Percentiles rank a stretch among this genome's conserved stretches.
These are phyloP conservation scores for Macrotyloma uniflorum DNA, from an alignment of 306 rosid species.

Conservation along the genomic window DNA sequence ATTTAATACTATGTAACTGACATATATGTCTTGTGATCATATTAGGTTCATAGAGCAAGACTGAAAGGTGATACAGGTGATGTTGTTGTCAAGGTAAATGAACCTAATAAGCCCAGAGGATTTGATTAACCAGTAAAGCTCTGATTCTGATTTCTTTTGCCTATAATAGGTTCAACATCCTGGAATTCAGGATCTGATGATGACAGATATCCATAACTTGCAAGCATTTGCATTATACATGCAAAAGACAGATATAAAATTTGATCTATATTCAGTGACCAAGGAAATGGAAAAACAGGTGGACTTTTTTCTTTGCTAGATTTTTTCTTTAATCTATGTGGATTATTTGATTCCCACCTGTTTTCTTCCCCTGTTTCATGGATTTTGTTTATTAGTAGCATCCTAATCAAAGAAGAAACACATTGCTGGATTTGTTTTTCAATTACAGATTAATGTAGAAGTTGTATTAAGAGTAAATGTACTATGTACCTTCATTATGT, in stretches of 20 bases:
- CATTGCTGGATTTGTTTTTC: constrained; percentile 26
- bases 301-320: constrained; percentile 31
- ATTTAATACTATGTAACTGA: constrained; percentile 37
- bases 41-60: constrained; percentile 88
- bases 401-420: constrained; percentile 29
- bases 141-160: constrained; percentile 44
- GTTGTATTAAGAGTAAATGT: constrained; percentile 27
- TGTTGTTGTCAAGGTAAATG: constrained; percentile 89
- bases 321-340: constrained; percentile 4
- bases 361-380: constrained; percentile 5
- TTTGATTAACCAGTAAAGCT: constrained; percentile 29
- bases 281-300: constrained; percentile 99
- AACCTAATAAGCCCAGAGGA: constrained; percentile 18
- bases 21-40: constrained; percentile 39
- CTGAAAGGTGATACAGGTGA: constrained; percentile 73
- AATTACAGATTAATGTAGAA: constrained; percentile 3
- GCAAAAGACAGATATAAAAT: constrained; percentile 93
- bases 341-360: constrained; percentile 26
- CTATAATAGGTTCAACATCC: constrained; percentile 92
- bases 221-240: constrained; percentile 90
- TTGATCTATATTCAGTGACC: constrained; percentile 88
- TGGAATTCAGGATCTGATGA: constrained; percentile 95
- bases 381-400: constrained; percentile 3
- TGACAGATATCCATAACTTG: constrained; percentile 93
- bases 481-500: background rate